Evolutionary conservation across 768 basidiomycete species (phyloP), one percentile per base, ranked within the genome.

Genomic region (Kwoniella pini): DNA sequence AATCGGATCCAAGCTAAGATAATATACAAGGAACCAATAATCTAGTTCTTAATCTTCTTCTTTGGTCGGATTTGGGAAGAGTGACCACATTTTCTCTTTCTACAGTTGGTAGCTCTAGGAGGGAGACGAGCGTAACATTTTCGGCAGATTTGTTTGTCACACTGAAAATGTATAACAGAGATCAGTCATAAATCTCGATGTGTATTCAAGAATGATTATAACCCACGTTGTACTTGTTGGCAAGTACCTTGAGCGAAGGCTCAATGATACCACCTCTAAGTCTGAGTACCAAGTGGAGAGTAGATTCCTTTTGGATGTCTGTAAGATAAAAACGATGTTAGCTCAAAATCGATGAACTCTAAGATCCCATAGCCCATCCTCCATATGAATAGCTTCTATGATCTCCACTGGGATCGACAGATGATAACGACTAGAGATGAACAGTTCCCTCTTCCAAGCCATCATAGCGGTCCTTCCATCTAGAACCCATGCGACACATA

Each of bases 101-200:
- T 71, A 87, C 96, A 98, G 86, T 99, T 98, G 83, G 94, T 97
- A 36, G 96, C 96, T 79, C 96, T 92, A 54, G 94, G 95, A 67
- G 96, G 95, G 72, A 98, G 95, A 73, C 96, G 95, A 44, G 96
- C 96, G 81, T 98, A 98, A 84, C 96, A 98, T 82, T 97, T 97
- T 81, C 96, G 92, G 86, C 96, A 98, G 75, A 97, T 97, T 80
- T 94, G 91, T 85, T 95, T 95, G 82, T 96, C 92, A 80, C 93
- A 97, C 75, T 76, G 54, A 26, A 6, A 1, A 22, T 1, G 13
- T 2, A 22, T 4, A 46, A 24, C 2, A 46, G 12, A 19, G 21
- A 22, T 46, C 44, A 46, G 44, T 22, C 42, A 43, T 10, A 15
- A n/a, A n/a, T n/a, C n/a, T n/a, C n/a, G n/a, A n/a, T n/a, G n/a